Evolutionary conservation across 1,284 basidiomycete genomes (phyloP), one percentile per base, ranked within the genome.

Genomic region (Heterobasidion parviporum): DNA sequence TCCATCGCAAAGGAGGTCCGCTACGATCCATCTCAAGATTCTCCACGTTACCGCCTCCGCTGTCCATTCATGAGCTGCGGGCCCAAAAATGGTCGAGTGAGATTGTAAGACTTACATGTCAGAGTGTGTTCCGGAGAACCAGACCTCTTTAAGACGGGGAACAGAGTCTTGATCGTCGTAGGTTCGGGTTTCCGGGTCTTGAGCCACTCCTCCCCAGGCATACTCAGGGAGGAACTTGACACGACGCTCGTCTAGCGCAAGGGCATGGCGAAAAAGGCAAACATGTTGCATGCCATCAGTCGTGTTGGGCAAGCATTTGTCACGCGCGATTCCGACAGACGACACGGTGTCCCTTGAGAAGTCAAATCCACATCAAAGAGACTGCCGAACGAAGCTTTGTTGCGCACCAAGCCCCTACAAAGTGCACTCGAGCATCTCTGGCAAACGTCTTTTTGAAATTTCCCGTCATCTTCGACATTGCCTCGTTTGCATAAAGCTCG

Each of bases 271-370:
- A 41, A 74, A 72, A 55, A 62, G 63, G 43, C 69, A 72, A 15
- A 70, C 62, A 56, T 71, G 65, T 4, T 63, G 56, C 47, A 56
- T 55, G 6, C 50, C 47, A 1, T 59, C 56, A 14, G 61, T 62
- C 0, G 63, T 64, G 3, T 61, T 59, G 4, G 73, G 66, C 2
- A 69, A 61, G 9, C 60, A 59, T 3, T 66, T 65, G 6, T 59
- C 60, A 18, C 62, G 52, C 6, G 63, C 16, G 14, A 72, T 41
- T 1, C 72, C 72, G 2, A 72, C 62, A 1, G 70, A 72, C 1
- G 72, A 72, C 2, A 75, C 72, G 1, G 74, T 74, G 59, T 78
- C 77, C 77, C 75, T 77, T 49, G 43, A 45, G 3, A 7, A 6
- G 34, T 45, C 6, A 47, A 44, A 26, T 1, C 8, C 2, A 9